Percentiles rank a stretch among this genome's conserved stretches.
Conservation (phyloP, 768 basidiomycete species). For the Phanerochaete sordida region DNA sequence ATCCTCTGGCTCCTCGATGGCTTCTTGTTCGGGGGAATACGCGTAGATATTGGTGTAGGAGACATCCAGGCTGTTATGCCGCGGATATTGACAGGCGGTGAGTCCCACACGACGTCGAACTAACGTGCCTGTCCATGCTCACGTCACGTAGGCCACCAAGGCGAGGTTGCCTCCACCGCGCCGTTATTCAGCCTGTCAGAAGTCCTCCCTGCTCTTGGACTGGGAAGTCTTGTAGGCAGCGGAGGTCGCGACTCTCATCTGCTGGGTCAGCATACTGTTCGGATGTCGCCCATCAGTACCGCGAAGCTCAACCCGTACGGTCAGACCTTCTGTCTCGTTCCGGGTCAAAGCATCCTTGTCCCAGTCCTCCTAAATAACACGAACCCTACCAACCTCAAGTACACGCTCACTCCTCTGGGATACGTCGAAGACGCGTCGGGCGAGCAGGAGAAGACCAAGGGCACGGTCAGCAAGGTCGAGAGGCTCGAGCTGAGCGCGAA, state of each 20-base stretch:
- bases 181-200: slow-evolving; percentile 43
- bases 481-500: slow-evolving; percentile 52
- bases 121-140: background rate
- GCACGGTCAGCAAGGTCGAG: slow-evolving; percentile 42
- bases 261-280: slow-evolving; percentile 86
- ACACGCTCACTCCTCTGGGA: slow-evolving; percentile 68
- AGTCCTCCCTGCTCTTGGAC: slow-evolving; percentile 35
- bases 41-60: slow-evolving; percentile 45
- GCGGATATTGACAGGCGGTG: slow-evolving; percentile 3
- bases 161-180: slow-evolving; percentile 14
- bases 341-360: slow-evolving; percentile 56
- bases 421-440: slow-evolving; percentile 35
- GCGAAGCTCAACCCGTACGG: slow-evolving; percentile 81
- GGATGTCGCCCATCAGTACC: slow-evolving; percentile 91
- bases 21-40: slow-evolving; percentile 68
- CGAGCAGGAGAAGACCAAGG: slow-evolving; percentile 18
- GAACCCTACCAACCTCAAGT: slow-evolving; percentile 62
- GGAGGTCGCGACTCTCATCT: slow-evolving; percentile 53
- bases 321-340: slow-evolving; percentile 70
- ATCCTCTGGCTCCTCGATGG: slow-evolving; percentile 63
- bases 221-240: slow-evolving; percentile 44
- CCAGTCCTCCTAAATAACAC: slow-evolving; percentile 93
- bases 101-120: background rate
- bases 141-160: slow-evolving; percentile 12
- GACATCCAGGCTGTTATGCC: slow-evolving; percentile 17